These are phyloP conservation scores for Umbelopsis sp. DNA, from an alignment of 192 early-diverging fungal species.

Conservation along the genomic window DNA sequence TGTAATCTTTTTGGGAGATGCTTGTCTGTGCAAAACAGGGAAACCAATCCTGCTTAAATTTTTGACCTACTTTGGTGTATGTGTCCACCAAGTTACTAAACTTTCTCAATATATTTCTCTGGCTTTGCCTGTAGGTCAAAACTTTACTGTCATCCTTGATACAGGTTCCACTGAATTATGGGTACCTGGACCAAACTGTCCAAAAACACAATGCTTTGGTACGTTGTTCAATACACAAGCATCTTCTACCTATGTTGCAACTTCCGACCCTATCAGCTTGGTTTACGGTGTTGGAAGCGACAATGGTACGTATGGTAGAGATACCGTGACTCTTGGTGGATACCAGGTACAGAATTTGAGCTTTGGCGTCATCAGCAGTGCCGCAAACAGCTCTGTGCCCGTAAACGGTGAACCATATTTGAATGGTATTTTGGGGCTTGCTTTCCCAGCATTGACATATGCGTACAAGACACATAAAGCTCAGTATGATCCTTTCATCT, in stretches of 20 bases:
- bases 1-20: slow-evolving; percentile 17
- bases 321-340: slow-evolving; percentile 29
- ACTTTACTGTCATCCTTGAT: slow-evolving; percentile 1
- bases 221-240: slow-evolving; percentile 18
- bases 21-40: slow-evolving; percentile 19
- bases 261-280: slow-evolving; percentile 19
- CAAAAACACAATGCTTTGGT: slow-evolving; percentile 14
- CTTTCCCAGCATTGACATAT: slow-evolving; percentile 28
- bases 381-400: not conserved
- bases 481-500: slow-evolving; percentile 35
- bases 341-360: slow-evolving; percentile 19
- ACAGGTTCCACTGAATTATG: slow-evolving; percentile 32
- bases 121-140: slow-evolving; percentile 3
- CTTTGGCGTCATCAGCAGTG: slow-evolving; percentile 36
- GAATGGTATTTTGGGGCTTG: slow-evolving; percentile 37
- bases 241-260: slow-evolving; percentile 26
- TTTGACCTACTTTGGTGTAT: no score
- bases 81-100: no score
- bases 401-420: not conserved
- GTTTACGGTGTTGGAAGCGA: slow-evolving; percentile 39
- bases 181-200: slow-evolving; percentile 33
- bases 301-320: slow-evolving; percentile 33
- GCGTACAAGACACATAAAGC: slow-evolving; percentile 3
- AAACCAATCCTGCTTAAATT: not conserved
- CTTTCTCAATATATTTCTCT: not conserved